A percentile compares a stretch with the other conserved stretches of the same genome.
Conservation (phyloP, 768 basidiomycete genomes). For the Boletus bicolor region DNA sequence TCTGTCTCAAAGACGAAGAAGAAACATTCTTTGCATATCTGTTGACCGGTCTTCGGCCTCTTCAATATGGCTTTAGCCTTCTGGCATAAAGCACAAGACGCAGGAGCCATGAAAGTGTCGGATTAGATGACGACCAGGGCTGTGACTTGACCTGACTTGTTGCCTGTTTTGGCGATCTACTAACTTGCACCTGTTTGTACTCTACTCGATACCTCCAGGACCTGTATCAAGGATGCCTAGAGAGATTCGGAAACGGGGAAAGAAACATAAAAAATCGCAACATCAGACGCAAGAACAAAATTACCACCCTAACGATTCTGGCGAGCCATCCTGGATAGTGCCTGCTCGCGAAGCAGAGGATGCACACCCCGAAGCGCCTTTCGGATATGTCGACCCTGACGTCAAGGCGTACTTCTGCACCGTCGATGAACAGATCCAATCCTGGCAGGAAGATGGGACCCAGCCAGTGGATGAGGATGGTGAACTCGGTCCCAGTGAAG, state of each 20-base stretch:
- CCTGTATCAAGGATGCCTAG: conserved; percentile 52
- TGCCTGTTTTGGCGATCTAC: conserved; percentile 9
- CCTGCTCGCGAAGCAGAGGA: conserved; percentile 39
- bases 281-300: conserved; percentile 15
- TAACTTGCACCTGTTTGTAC: background rate
- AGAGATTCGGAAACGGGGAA: conserved; percentile 73
- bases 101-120: conserved; percentile 62
- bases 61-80: conserved; percentile 82
- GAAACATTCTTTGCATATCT: conserved; percentile 95
- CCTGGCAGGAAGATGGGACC: conserved; percentile 65
- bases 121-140: background rate
- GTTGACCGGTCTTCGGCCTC: conserved; percentile 95
- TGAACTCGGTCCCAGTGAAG: conserved; percentile 68
- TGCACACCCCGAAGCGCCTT: conserved; percentile 68
- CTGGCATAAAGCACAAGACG: conserved; percentile 72
- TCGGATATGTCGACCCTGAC: conserved; percentile 86
- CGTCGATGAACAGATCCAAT: conserved; percentile 81
- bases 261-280: conserved; percentile 60
- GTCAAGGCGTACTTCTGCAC: conserved; percentile 91
- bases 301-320: conserved; percentile 12
- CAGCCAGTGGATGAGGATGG: conserved; percentile 42
- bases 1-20: conserved; percentile 98
- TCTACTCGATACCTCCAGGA: background rate
- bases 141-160: background rate
- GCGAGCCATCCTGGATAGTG: conserved; percentile 72